Evolutionary conservation across 1,284 basidiomycete genomes (phyloP), one percentile per base, ranked within the genome.

Genomic region (Inonotus hispidus): DNA sequence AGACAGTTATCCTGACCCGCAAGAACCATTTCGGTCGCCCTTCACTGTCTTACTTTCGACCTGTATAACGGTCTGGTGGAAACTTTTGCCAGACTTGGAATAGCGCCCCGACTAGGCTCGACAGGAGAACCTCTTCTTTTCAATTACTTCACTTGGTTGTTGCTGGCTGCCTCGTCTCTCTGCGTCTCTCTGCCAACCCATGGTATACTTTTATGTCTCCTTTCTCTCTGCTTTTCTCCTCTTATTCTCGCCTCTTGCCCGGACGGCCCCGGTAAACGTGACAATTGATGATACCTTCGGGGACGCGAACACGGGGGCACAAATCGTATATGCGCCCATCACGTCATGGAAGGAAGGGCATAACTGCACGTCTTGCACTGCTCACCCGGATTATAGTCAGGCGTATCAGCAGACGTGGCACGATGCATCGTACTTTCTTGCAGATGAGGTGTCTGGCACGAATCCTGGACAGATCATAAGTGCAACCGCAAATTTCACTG

Each of bases 241-340:
- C n/a, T 43, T 43, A 16, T 27, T 61, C n/a, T 25, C 47, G 16
- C 19, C 47, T 14, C 11, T 41, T 32, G 35, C 37, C 37, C 39
- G 7, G 43, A 37, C n/a, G 32, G 54, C 19, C 35, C 46, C 16
- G 13, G 11, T 43, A 32, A 62, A 62, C 39, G 61, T 62, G 13
- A 50, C 61, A 29, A 59, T 62, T 32, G 61, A 62, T 43, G 61
- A 62, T 25, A 62, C 61, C 6, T 25, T 29, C 29, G 61, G 61
- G 3, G 57, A 62, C 35, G n/a, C 47, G 11, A 19, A 37, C 19
- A 58, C 61, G 19, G 61, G 61, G 13, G 46, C 49, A 25, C 56
- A 58, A 38, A 59, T 62, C 53, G 58, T 27, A 2, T 62, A 62
- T 32, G 11, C 3, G 14, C 61, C 61, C 11, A 7, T 37, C n/a